Percentiles rank a stretch among this genome's conserved stretches.
Conservation (phyloP, 352 stramenopile genomes). For the Globisporangium abappressorium region DNA sequence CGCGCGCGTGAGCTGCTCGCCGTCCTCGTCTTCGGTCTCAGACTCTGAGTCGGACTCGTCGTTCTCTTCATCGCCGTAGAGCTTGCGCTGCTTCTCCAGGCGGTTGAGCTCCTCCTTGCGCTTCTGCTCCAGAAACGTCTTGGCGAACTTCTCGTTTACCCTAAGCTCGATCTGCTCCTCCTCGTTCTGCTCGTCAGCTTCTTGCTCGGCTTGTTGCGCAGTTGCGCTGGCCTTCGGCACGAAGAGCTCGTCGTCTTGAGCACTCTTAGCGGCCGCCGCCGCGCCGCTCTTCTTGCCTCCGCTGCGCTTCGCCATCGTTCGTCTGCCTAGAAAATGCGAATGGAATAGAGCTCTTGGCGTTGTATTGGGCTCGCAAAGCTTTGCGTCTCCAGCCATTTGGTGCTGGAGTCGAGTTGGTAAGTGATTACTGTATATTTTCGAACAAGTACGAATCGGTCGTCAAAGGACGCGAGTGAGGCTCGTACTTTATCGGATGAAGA, state of each 20-base stretch:
- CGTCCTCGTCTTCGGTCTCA: constrained; percentile 84
- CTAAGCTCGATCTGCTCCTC: constrained; percentile 42
- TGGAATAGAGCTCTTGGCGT: constrained; percentile 1
- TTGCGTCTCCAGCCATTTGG: constrained; percentile 12
- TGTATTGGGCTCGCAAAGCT: not conserved
- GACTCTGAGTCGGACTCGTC: constrained; percentile 70
- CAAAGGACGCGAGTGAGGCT: not conserved
- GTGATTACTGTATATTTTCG: not conserved
- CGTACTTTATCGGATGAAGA: constrained; percentile 1
- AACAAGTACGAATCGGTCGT: not conserved
- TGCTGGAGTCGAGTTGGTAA: not conserved
- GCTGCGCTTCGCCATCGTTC: constrained; percentile 15
- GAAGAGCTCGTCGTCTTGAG: constrained; percentile 31
- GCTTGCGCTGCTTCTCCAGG: constrained; percentile 43
- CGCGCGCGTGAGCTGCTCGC: constrained; percentile 67
- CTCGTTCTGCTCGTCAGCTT: constrained; percentile 14
- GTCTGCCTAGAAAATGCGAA: not conserved
- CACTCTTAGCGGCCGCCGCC: not conserved
- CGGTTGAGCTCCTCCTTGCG: constrained; percentile 75
- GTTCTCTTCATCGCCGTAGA: constrained; percentile 23
- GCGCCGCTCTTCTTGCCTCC: constrained; percentile 12
- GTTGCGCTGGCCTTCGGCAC: constrained; percentile 26
- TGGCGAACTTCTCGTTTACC: constrained; percentile 79
- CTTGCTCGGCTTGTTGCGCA: not conserved
- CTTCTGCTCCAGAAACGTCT: constrained; percentile 70